Evolutionary conservation across 78 protist species (phyloP).

Genomic region (Dictyostelium brefeldianum): DNA sequence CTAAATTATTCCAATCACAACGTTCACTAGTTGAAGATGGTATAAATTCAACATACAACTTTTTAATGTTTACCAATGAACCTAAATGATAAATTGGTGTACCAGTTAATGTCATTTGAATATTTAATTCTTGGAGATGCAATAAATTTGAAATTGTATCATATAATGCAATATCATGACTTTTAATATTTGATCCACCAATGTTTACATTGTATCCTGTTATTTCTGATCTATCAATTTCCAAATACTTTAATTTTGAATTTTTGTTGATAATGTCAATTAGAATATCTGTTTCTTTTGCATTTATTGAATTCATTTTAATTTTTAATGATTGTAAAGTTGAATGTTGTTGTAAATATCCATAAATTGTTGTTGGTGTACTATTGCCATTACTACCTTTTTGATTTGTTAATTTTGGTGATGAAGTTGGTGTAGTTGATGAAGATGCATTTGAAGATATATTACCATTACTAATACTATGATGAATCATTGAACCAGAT

Average conservation of each 20-base stretch:
- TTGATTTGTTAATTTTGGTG: background rate
- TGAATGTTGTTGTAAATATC: background rate
- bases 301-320: background rate
- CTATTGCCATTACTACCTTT: background rate
- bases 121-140: background rate
- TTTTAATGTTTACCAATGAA: background rate
- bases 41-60: background rate
- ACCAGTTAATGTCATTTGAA: constrained; percentile 3
- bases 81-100: background rate
- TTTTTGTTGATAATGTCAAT: background rate
- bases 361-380: no score
- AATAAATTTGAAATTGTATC: background rate
- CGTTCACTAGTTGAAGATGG: constrained; percentile 7
- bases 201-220: background rate
- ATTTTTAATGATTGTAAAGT: background rate
- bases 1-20: constrained; percentile 6
- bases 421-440: background rate
- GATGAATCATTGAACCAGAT: background rate
- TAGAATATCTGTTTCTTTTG: background rate
- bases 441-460: background rate
- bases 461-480: background rate
- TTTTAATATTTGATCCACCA: background rate
- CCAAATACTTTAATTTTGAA: background rate
- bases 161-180: background rate
- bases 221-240: background rate